Evolutionary conservation across 768 basidiomycete genomes (phyloP).

Genomic region (Auricularia heimuer): DNA sequence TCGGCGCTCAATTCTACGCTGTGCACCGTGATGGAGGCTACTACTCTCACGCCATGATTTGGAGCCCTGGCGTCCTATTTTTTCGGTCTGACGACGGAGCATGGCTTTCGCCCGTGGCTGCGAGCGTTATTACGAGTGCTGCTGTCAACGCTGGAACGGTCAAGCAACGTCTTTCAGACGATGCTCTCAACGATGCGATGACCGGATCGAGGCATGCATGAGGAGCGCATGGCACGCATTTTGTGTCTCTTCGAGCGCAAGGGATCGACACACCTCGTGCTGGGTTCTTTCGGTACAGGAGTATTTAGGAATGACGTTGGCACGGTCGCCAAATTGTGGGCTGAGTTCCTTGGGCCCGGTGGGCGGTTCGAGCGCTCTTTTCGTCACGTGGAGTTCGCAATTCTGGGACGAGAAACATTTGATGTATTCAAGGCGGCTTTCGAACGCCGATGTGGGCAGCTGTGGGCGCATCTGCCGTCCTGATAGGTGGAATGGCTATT

Average conservation of each 20-base stretch:
- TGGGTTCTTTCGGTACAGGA: conserved; percentile 73
- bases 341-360: conserved; percentile 39
- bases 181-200: conserved; percentile 17
- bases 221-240: conserved; percentile 62
- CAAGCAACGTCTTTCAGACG: conserved; percentile 19
- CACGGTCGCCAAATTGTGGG: conserved; percentile 54
- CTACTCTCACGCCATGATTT: conserved; percentile 74
- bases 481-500: neutral
- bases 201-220: conserved; percentile 46
- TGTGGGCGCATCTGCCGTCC: neutral
- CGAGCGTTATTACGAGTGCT: conserved; percentile 63
- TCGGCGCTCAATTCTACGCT: conserved; percentile 51
- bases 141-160: conserved; percentile 64
- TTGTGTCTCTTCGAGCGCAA: conserved; percentile 54
- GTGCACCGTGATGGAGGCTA: conserved; percentile 42
- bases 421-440: conserved; percentile 32
- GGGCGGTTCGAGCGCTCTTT: conserved; percentile 50
- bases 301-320: conserved; percentile 59
- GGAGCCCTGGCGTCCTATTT: conserved; percentile 51
- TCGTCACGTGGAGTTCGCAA: conserved; percentile 56
- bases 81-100: conserved; percentile 55
- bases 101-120: conserved; percentile 44
- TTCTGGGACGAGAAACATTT: conserved; percentile 44
- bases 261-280: conserved; percentile 48
- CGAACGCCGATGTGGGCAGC: conserved; percentile 6